A percentile compares a stretch with the other conserved stretches of the same genome.
These are phyloP conservation scores for Ophiostoma perfectum DNA, from an alignment of 2,329 filamentous ascomycete species.

Conservation along the genomic window DNA sequence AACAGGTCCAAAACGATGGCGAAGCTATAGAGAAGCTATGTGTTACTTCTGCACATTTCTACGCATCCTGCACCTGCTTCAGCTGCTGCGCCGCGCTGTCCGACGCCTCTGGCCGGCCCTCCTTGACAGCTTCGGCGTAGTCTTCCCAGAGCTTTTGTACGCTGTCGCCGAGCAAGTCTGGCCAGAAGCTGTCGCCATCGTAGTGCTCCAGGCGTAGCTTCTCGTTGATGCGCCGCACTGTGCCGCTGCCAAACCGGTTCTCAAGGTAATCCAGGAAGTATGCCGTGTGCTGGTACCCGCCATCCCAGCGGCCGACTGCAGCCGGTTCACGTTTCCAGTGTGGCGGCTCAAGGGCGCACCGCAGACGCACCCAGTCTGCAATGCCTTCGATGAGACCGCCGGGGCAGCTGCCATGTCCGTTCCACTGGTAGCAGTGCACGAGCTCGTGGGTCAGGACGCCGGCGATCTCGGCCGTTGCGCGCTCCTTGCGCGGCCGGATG, in stretches of 20 bases:
- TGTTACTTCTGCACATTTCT: no score
- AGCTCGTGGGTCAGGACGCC: slow-evolving; percentile 89
- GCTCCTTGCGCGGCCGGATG: slow-evolving; percentile 38
- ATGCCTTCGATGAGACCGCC: slow-evolving; percentile 84
- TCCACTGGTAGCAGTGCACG: slow-evolving; percentile 90
- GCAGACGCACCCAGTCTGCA: slow-evolving; percentile 85
- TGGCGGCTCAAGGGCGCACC: slow-evolving; percentile 65
- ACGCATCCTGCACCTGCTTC: no score
- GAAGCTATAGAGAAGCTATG: neutral
- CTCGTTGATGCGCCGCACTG: slow-evolving; percentile 61
- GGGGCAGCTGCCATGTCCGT: slow-evolving; percentile 56
- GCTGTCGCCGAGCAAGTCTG: slow-evolving; percentile 57
- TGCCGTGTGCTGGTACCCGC: slow-evolving; percentile 82
- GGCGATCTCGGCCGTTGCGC: slow-evolving; percentile 57
- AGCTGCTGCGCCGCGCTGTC: neutral
- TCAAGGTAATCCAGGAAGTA: slow-evolving; percentile 90
- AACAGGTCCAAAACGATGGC: neutral
- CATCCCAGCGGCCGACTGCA: slow-evolving; percentile 63
- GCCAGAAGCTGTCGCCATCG: slow-evolving; percentile 62
- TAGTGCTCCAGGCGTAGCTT: slow-evolving; percentile 59
- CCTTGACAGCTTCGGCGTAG: slow-evolving; percentile 47
- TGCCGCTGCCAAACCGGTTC: slow-evolving; percentile 53
- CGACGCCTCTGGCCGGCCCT: slow-evolving; percentile 19
- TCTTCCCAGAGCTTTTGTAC: slow-evolving; percentile 69
- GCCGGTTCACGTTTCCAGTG: slow-evolving; percentile 66